Percentiles rank a stretch among this genome's conserved stretches.
Conservation (phyloP, 257 asterid genomes). For the Solanum arcanum region DNA sequence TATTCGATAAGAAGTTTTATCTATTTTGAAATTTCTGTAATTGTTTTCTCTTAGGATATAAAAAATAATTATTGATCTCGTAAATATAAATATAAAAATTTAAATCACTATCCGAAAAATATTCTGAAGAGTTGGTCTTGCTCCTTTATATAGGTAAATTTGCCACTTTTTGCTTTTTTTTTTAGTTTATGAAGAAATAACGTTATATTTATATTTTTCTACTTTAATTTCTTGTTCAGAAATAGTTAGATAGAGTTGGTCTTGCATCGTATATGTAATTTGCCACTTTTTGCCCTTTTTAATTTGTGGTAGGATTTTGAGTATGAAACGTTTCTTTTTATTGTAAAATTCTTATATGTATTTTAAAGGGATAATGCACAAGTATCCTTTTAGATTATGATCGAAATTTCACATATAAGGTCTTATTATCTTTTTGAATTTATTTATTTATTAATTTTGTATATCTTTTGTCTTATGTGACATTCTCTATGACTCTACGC, state of each 20-base stretch:
- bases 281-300: background rate
- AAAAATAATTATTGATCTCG: background rate
- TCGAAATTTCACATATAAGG: fast-evolving
- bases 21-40: background rate
- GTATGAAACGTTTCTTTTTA: too few species aligned
- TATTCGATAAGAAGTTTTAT: background rate
- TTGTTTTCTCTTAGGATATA: background rate
- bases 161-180: background rate
- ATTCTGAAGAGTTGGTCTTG: background rate
- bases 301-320: background rate
- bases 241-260: background rate
- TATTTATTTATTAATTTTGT: too few species aligned
- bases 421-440: fast-evolving
- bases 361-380: too few species aligned
- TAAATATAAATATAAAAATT: too few species aligned
- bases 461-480: too few species aligned
- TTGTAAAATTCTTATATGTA: too few species aligned
- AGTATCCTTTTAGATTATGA: fast-evolving
- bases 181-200: background rate
- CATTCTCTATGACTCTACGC: too few species aligned
- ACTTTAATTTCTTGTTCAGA: background rate
- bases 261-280: background rate
- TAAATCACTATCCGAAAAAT: too few species aligned
- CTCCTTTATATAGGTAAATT: background rate
- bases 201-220: background rate